Percentiles rank a stretch among this genome's conserved stretches.
Evolutionary conservation across 352 stramenopile species (phyloP).

Genomic region (Globisporangium mamillatum): DNA sequence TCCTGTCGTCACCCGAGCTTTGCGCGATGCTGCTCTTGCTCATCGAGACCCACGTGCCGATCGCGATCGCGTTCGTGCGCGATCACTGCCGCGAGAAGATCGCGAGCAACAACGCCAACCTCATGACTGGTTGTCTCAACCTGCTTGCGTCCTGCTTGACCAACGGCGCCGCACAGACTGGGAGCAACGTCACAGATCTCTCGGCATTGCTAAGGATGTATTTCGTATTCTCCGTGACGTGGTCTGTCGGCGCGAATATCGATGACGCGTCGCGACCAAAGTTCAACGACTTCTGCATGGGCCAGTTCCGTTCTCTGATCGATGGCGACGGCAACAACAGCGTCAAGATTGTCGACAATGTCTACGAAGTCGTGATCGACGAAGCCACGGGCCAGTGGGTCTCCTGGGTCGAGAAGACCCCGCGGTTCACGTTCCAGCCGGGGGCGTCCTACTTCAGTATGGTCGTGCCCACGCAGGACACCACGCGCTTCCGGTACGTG

Average conservation of each 20-base stretch:
- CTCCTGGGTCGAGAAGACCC: slow-evolving; percentile 88
- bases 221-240: slow-evolving; percentile 86
- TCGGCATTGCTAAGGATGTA: slow-evolving; percentile 75
- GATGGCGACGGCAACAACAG: slow-evolving; percentile 36
- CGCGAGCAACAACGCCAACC: slow-evolving; percentile 83
- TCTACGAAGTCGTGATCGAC: slow-evolving; percentile 86
- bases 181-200: slow-evolving; percentile 48
- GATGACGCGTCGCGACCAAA: slow-evolving; percentile 72
- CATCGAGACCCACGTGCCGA: slow-evolving; percentile 80
- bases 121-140: slow-evolving; percentile 89
- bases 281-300: slow-evolving; percentile 89
- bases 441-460: slow-evolving; percentile 92
- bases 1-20: slow-evolving; percentile 52
- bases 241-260: slow-evolving; percentile 87
- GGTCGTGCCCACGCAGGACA: slow-evolving; percentile 94
- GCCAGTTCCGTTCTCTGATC: slow-evolving; percentile 58
- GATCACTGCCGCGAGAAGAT: slow-evolving; percentile 89
- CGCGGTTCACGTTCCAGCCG: slow-evolving; percentile 83
- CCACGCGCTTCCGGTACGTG: slow-evolving; percentile 92
- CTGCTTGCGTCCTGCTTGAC: slow-evolving; percentile 73
- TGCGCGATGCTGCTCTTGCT: slow-evolving; percentile 67
- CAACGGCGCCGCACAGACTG: slow-evolving; percentile 36
- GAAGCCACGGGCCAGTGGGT: slow-evolving; percentile 68
- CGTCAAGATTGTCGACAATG: slow-evolving; percentile 49
- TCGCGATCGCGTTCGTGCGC: slow-evolving; percentile 85